phyloP scores from a whole-genome alignment of 352 stramenopile genomes.

The Phytophthora uliginosa region DNA sequence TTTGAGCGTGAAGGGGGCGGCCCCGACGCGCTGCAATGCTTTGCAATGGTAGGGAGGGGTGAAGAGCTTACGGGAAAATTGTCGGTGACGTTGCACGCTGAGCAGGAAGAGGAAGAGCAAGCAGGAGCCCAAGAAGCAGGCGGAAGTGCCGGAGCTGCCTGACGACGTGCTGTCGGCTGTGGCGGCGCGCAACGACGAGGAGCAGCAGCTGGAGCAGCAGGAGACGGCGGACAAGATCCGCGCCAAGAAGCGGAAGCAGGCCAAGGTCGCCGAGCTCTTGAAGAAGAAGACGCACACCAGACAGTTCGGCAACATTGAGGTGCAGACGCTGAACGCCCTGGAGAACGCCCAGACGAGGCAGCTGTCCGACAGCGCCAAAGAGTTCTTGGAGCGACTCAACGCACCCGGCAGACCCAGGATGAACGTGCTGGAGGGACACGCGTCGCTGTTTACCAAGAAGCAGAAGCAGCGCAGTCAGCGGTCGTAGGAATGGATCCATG shows the following conservation, averaged over 20 bases:
- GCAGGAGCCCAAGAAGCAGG: constrained; percentile 23
- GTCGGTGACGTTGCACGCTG: constrained; percentile 7
- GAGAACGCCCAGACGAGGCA: constrained; percentile 51
- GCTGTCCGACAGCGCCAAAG: constrained; percentile 53
- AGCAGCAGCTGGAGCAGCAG: constrained; percentile 50
- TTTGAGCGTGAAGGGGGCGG: background rate
- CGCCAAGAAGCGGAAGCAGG: constrained; percentile 39
- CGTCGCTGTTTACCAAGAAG: constrained; percentile 79
- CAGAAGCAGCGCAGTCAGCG: constrained; percentile 55
- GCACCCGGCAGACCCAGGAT: constrained; percentile 71
- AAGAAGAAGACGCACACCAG: constrained; percentile 74
- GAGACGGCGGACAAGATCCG: constrained; percentile 38
- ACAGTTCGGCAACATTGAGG: constrained; percentile 79
- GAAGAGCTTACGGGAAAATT: constrained; percentile 5
- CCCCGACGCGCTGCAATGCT: background rate
- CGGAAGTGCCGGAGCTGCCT: constrained; percentile 54
- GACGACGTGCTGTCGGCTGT: constrained; percentile 76
- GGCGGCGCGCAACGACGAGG: constrained; percentile 73
- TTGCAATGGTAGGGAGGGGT: constrained; percentile 6
- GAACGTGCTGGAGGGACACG: constrained; percentile 76
- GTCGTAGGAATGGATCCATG: constrained; percentile 1
- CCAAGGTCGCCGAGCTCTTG: constrained; percentile 36
- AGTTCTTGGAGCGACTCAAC: constrained; percentile 61
- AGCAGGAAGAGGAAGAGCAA: constrained; percentile 67
- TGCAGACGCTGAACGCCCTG: constrained; percentile 72